phyloP scores from a whole-genome alignment of 805 yeast genomes.

The Kazachstania psychrophila region DNA sequence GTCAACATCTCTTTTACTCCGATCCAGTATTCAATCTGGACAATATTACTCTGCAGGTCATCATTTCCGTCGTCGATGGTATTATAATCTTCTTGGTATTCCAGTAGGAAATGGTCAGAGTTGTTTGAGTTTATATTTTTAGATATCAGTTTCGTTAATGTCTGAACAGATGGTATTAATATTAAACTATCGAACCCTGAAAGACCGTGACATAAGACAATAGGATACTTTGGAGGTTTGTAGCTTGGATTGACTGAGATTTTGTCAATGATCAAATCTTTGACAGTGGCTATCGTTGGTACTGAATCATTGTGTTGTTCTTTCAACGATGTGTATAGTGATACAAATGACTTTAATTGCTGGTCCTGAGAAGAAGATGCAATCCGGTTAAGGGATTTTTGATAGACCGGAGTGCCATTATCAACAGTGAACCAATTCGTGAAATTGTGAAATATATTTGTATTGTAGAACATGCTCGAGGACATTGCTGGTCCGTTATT shows the following conservation, averaged over 20 bases:
- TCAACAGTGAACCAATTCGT: too few species aligned
- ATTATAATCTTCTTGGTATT: constrained; percentile 7
- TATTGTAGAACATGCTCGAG: too few species aligned
- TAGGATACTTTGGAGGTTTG: constrained; percentile 57
- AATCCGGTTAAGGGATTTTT: too few species aligned
- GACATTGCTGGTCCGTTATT: too few species aligned
- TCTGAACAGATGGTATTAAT: constrained; percentile 35
- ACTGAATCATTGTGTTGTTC: too few species aligned
- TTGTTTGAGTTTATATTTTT: constrained; percentile 13
- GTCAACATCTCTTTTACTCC: constrained; percentile 62
- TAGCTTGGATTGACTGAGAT: constrained; percentile 27
- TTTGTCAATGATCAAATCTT: constrained; percentile 1
- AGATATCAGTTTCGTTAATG: constrained; percentile 19
- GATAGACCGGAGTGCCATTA: too few species aligned
- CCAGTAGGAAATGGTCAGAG: constrained; percentile 15
- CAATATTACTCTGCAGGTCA: neutral
- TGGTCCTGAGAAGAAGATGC: too few species aligned
- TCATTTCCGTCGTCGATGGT: constrained; percentile 20
- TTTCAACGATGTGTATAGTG: too few species aligned
- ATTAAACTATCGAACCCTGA: constrained; percentile 63
- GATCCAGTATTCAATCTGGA: constrained; percentile 56
- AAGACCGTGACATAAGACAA: constrained; percentile 79
- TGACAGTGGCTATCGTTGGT: too few species aligned
- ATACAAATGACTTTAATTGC: too few species aligned
- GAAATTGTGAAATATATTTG: too few species aligned